A percentile compares a stretch with the other conserved stretches of the same genome.
phyloP scores from a whole-genome alignment of 1,284 basidiomycete genomes.

The Salmacisia buchloeana region DNA sequence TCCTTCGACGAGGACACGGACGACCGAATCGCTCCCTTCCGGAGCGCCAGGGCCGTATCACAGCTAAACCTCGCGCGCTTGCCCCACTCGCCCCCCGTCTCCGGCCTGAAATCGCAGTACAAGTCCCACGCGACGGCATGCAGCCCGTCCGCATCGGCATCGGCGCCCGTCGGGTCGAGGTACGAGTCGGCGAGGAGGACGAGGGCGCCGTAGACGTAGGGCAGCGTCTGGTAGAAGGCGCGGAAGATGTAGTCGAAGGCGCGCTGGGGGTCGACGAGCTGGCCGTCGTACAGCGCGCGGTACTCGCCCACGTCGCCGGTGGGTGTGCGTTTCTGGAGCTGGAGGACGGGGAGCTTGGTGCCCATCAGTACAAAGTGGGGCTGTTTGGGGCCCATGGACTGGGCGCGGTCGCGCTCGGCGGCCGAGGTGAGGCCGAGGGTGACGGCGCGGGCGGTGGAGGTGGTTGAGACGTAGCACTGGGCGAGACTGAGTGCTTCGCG shows the following conservation, averaged over 20 bases:
- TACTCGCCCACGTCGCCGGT: constrained; percentile 57
- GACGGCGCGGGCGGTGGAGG: constrained; percentile 74
- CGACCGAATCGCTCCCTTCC: constrained; percentile 17
- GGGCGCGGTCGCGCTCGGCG: constrained; percentile 25
- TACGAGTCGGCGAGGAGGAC: constrained; percentile 43
- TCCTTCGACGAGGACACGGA: background rate
- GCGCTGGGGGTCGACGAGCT: constrained; percentile 64
- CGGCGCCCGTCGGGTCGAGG: constrained; percentile 7
- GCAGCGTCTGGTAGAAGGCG: constrained; percentile 42
- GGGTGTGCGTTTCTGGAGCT: constrained; percentile 55
- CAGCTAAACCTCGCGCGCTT: constrained; percentile 39
- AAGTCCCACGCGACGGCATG: constrained; percentile 36
- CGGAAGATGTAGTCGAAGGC: constrained; percentile 44
- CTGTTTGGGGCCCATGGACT: constrained; percentile 67
- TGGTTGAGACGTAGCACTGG: constrained; percentile 86
- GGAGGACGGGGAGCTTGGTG: constrained; percentile 78
- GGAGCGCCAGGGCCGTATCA: constrained; percentile 34
- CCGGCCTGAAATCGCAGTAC: constrained; percentile 43
- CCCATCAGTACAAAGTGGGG: constrained; percentile 89
- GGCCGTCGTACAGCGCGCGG: constrained; percentile 71
- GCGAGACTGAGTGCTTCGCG: constrained; percentile 86
- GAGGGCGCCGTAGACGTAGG: constrained; percentile 41
- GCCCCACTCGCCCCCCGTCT: constrained; percentile 47
- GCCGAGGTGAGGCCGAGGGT: constrained; percentile 63
- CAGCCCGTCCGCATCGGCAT: constrained; percentile 21